Evolutionary conservation across 371 early-diverging fungal species (phyloP), one percentile per base, ranked within the genome.

Genomic region (Cokeromyces recurvatus): DNA sequence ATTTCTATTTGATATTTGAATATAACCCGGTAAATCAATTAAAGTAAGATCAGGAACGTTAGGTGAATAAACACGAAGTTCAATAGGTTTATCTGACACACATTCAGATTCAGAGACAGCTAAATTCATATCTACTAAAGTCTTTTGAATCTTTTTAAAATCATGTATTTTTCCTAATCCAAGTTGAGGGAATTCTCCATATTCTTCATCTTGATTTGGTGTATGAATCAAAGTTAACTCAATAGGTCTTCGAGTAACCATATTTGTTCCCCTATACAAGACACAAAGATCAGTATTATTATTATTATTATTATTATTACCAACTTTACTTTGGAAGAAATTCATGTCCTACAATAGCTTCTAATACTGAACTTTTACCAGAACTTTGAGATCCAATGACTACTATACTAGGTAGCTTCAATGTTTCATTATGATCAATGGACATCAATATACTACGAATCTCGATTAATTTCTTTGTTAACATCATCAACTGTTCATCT

Each of bases 191-290:
- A 98, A 94, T 75, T 95, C 97, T 47, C 90, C 91, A 55, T 94
- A 97, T 48, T 91, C 93, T 51, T 92, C 90, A 39, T 79, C 76
- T 2, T 86, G 68, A 21, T 88, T 77, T 2, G 95, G 94, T 1
- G 93, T 91, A 64, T 95, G 90, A 38, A 96, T 85, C 34, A 99
- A 79, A 19, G 99, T 97, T 46, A 99, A 78, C 58, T 99, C 97
- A 47, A 99, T 92, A 3, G 99, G 99, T 43, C 99, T 81, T 43
- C 97, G 82, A 3, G 99, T 99, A 10, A 99, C 99, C 95, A 99
- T 95, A 68, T 98, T 98, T 34, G 67, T 74, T 21, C 99, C 99
- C 52, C 91, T 90, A 54, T 20, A 27, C 45, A 43, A 35, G n/a
- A n/a, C 14, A 32, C 19, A 14, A 6, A 17, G 20, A n/a, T 31